A percentile compares a stretch with the other conserved stretches of the same genome.
phyloP scores from a whole-genome alignment of 768 basidiomycete genomes.

The Sarcomyxa edulis region DNA sequence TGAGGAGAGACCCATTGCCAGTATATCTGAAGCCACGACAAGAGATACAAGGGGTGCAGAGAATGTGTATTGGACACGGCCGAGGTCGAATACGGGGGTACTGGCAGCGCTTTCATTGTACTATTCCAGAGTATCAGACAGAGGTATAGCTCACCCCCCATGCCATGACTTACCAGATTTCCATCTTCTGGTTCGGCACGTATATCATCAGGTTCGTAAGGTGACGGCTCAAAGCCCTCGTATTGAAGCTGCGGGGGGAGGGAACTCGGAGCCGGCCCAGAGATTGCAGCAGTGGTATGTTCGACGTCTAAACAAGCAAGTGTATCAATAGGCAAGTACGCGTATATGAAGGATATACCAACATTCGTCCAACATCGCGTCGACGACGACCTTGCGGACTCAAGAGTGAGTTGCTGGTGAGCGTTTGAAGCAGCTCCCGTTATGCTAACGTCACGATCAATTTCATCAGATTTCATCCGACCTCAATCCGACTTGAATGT shows the following conservation, averaged over 20 bases:
- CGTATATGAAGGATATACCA: constrained; percentile 19
- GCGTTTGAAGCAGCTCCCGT: too few species aligned
- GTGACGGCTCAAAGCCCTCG: constrained; percentile 84
- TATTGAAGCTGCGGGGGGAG: constrained; percentile 61
- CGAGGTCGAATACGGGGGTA: constrained; percentile 76
- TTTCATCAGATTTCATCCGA: too few species aligned
- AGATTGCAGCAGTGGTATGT: constrained; percentile 58
- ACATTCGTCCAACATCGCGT: constrained; percentile 67
- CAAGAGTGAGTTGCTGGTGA: too few species aligned
- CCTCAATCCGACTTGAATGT: too few species aligned
- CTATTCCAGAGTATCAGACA: not conserved
- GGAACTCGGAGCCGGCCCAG: constrained; percentile 23
- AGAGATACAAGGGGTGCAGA: constrained; percentile 81
- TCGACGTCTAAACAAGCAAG: constrained; percentile 71
- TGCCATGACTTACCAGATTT: constrained; percentile 19
- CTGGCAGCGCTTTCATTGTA: constrained; percentile 23
- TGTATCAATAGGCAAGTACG: constrained; percentile 7
- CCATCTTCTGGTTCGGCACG: constrained; percentile 36
- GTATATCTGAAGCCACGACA: constrained; percentile 80
- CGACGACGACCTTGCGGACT: too few species aligned
- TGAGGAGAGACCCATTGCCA: constrained; percentile 77
- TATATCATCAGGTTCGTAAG: constrained; percentile 46
- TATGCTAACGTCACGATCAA: too few species aligned
- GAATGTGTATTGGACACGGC: constrained; percentile 82
- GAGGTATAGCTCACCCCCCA: constrained; percentile 7